These are phyloP conservation scores for Poterioochromonas sp. DNA, from an alignment of 352 stramenopile genomes.

Conservation along the genomic window DNA sequence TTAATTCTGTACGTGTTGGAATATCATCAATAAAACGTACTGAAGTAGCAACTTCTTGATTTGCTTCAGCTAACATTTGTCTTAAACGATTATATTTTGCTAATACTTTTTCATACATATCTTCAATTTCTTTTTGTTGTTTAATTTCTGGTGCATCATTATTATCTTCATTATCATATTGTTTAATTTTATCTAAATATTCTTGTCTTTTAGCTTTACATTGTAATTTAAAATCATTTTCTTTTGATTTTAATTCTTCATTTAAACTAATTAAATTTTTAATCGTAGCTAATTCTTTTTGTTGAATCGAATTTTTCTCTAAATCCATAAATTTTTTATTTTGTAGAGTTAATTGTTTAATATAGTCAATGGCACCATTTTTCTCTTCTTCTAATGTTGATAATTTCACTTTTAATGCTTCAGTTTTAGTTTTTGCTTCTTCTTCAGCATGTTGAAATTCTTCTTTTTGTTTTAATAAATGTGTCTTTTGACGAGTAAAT, in stretches of 20 bases:
- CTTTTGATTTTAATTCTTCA: conserved; percentile 34
- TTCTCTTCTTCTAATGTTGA: not conserved
- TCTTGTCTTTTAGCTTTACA: conserved; percentile 49
- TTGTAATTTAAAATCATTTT: conserved; percentile 35
- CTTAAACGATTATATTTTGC: conserved; percentile 59
- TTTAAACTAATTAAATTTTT: conserved; percentile 38
- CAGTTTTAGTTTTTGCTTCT: conserved; percentile 20
- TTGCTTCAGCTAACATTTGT: conserved; percentile 53
- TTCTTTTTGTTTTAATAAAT: conserved; percentile 31
- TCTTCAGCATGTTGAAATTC: not conserved
- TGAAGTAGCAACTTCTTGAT: conserved; percentile 52
- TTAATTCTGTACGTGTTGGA: conserved; percentile 64
- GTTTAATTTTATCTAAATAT: conserved; percentile 46
- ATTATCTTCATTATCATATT: conserved; percentile 42
- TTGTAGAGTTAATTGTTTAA: conserved; percentile 2
- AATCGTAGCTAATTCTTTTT: conserved; percentile 34
- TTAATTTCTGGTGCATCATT: conserved; percentile 49
- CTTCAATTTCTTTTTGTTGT: conserved; percentile 54
- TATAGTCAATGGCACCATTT: conserved; percentile 31
- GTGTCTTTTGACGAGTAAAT: conserved; percentile 9
- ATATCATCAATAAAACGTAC: conserved; percentile 68
- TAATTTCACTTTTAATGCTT: too few relatives aligned
- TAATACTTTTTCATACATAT: conserved; percentile 57
- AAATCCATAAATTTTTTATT: conserved; percentile 36
- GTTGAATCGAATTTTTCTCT: conserved; percentile 28